Evolutionary conservation across 192 early-diverging fungal species (phyloP).

Genomic region (Podila verticillata): DNA sequence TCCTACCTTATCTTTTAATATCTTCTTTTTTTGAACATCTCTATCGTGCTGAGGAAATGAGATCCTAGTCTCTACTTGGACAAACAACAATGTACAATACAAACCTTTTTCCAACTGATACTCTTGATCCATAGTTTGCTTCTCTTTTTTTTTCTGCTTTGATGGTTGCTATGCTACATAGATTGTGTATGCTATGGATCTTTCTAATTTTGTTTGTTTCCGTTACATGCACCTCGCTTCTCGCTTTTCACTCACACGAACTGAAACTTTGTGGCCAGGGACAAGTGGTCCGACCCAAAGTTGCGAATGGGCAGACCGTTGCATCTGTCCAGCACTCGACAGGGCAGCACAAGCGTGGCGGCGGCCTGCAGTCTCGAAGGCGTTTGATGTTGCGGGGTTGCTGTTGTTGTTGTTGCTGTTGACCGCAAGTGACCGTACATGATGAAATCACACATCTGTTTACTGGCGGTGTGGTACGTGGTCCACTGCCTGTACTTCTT

Average conservation of each 20-base stretch:
- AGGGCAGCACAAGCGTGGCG: conserved; percentile 23
- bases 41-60: neutral
- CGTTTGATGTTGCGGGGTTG: neutral
- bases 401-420: neutral
- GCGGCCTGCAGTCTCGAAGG: conserved; percentile 7
- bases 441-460: conserved; percentile 31
- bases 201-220: neutral
- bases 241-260: conserved; percentile 1
- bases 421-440: conserved; percentile 27
- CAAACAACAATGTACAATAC: too few relatives aligned
- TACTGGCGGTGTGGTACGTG: neutral
- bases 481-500: neutral
- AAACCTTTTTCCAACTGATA: too few relatives aligned
- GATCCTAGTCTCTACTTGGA: too few relatives aligned
- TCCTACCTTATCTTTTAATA: neutral
- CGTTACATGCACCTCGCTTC: neutral
- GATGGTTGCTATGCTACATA: too few relatives aligned
- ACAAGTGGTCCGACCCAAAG: conserved; percentile 47
- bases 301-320: conserved; percentile 1
- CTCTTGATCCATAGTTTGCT: too few relatives aligned
- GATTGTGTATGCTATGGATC: too few relatives aligned
- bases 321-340: neutral
- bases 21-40: neutral
- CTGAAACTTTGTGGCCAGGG: conserved; percentile 27
- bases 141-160: too few relatives aligned